Evolutionary conservation across 192 early-diverging fungal species (phyloP), one percentile per base, ranked within the genome.

Genomic region (Umbelopsis vinacea): DNA sequence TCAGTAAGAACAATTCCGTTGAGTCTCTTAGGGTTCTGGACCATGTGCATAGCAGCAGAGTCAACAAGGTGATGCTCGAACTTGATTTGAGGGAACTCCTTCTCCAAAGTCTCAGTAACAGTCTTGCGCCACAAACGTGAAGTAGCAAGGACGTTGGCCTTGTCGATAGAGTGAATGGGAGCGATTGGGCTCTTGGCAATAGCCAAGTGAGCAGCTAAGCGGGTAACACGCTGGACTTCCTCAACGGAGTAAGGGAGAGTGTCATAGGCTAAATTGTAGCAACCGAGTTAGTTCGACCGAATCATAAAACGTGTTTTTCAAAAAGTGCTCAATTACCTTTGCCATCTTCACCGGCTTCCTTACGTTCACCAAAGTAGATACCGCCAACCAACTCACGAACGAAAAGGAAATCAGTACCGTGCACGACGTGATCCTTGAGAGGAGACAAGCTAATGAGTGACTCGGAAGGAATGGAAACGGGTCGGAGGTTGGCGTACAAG

Each of bases 1-100:
- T 98, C 97, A 21, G 96, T 99, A 71, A 99, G 83, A 43, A 99
- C 88, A 50, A 99, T 88, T 71, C 97, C 97, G 80, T 99, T 99
- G 43, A 99, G 84, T 46, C 83, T 86, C 19, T 86, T 88, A 22
- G 96, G 97, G 86, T 90, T 93, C 82, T 91, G 92, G 71, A 99
- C 90, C 89, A 99, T 92, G 73, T 91, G 89, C 97, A 99, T 99
- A 57, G 97, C 92, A 38, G 95, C 95, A 17, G 95, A 95, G 83
- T 99, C 97, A 15, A 99, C 97, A 38, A 98, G 86, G 75, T 98
- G 92, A 87, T 98, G 96, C 53, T 89, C 86, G 52, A 97, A 86
- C 70, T 85, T 84, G 77, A 99, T 83, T 37, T 87, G 82, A 52
- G 97, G 97, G 87, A 92, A 99, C 78, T 98, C 96, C 72, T 89